Evolutionary conservation across 2,329 filamentous ascomycete genomes (phyloP), one percentile per base, ranked within the genome.

Genomic region (Alternaria dauci): DNA sequence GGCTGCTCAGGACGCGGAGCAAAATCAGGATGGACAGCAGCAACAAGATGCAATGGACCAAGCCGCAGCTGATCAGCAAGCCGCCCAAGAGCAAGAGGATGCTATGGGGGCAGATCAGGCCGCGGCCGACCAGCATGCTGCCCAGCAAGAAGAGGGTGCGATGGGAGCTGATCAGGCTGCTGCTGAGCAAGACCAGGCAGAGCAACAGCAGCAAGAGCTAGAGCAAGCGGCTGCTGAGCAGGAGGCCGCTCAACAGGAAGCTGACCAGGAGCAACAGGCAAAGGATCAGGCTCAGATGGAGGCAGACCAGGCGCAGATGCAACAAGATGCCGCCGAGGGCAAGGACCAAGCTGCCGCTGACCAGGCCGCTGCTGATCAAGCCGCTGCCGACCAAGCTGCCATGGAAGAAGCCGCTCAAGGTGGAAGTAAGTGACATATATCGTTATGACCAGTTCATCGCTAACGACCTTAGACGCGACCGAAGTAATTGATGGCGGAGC

Each of bases 381-480:
- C 59, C 42, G 55, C 42, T 23, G 50, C 41, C 8, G 50, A 16
- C 23, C 25, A 56, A 47, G 63, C 59, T 47, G 55, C 42, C n/a
- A 23, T 23, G 20, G 20, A 23, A 23, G 20, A 23, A 23, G 20
- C 20, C 26, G 58, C 58, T 38, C 50, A 61, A 56, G 65, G 54
- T 47, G 60, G 54, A 50, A 63, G 66, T 65, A 60, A 55, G 62
- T 62, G 8, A 30, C 20, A 41, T 41, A 8, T 12, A 23, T 14
- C 28, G 11, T n/a, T 18, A 14, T 44, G 4, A 44, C 1, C 14
- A 5, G 3, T 28, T 20, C 20, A 20, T 30, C 11, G 58, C 62
- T 53, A 54, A 52, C 34, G 23, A 28, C 18, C n/a, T 9, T 41
- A 62, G 67, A 65, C 28, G 58, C 53, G 26, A 61, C 66, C 26